phyloP scores from a whole-genome alignment of 1,139 yeast genomes.

The Nakaseomyces kungkrabaensis region DNA sequence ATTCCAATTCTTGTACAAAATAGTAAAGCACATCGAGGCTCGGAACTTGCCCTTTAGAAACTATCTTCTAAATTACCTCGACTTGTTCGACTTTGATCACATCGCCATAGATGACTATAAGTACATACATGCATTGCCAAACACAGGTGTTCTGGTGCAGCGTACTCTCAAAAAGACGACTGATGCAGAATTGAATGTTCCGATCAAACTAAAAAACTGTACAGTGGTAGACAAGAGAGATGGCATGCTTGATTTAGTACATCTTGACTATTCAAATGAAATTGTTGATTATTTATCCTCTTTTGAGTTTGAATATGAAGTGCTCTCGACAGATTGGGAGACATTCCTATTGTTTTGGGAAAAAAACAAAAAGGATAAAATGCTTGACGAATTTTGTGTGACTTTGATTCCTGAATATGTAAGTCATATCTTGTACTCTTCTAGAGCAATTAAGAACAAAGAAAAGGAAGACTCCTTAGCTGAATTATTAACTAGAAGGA shows the following conservation, averaged over 20 bases:
- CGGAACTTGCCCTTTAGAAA: slow-evolving; percentile 27
- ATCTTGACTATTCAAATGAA: slow-evolving; percentile 25
- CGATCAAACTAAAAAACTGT: slow-evolving; percentile 26
- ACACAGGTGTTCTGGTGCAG: slow-evolving; percentile 23
- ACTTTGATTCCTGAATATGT: slow-evolving; percentile 14
- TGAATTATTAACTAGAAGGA: slow-evolving; percentile 23
- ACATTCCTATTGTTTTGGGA: slow-evolving; percentile 16
- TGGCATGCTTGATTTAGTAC: slow-evolving; percentile 18
- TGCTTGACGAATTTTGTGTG: slow-evolving; percentile 13
- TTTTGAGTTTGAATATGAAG: slow-evolving; percentile 15
- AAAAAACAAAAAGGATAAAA: slow-evolving; percentile 1
- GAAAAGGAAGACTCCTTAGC: slow-evolving; percentile 24
- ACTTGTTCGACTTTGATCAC: slow-evolving; percentile 22
- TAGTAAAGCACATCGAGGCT: slow-evolving; percentile 32
- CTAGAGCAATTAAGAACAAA: slow-evolving; percentile 19
- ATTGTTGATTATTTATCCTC: slow-evolving; percentile 23
- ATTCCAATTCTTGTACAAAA: slow-evolving; percentile 37
- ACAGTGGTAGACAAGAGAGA: slow-evolving; percentile 16
- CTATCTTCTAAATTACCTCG: slow-evolving; percentile 28
- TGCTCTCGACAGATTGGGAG: slow-evolving; percentile 22
- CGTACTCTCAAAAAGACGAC: slow-evolving; percentile 9
- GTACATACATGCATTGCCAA: slow-evolving; percentile 26
- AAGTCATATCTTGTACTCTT: slow-evolving; percentile 21
- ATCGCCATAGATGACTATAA: slow-evolving; percentile 16
- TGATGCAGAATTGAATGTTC: slow-evolving; percentile 15